Evolutionary conservation across 2,329 filamentous ascomycete species (phyloP).

Genomic region (Botrytis tulipae): DNA sequence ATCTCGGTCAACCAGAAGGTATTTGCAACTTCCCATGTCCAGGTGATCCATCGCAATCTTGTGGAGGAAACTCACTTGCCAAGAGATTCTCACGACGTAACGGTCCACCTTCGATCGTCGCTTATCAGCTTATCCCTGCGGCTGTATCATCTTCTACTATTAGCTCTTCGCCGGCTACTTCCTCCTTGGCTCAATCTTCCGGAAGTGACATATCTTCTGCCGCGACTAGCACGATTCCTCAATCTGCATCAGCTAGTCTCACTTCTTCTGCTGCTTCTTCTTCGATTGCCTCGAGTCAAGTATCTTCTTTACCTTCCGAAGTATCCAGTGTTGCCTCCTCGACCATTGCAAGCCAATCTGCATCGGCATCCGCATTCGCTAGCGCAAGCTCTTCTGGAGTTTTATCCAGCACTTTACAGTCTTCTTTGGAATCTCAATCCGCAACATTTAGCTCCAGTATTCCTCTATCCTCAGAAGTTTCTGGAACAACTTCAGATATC

Average conservation of each 20-base stretch:
- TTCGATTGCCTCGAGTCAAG: background rate
- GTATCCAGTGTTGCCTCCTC: background rate
- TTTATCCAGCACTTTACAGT: background rate
- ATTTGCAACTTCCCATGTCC: constrained; percentile 9
- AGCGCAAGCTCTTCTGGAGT: background rate
- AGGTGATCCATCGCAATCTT: constrained; percentile 3
- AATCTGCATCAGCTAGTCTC: background rate
- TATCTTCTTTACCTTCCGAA: background rate
- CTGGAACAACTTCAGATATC: background rate
- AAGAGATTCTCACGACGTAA: background rate
- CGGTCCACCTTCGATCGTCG: background rate
- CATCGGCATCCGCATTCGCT: background rate
- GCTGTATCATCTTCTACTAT: constrained; percentile 1
- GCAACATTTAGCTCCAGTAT: background rate
- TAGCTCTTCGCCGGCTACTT: background rate
- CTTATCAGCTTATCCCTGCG: background rate
- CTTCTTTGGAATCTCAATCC: background rate
- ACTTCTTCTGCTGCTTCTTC: background rate
- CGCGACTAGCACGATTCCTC: background rate
- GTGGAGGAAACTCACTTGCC: background rate
- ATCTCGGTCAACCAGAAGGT: background rate
- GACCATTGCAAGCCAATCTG: background rate
- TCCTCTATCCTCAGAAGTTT: background rate
- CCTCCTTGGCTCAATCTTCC: background rate
- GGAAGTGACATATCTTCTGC: background rate